phyloP scores from a whole-genome alignment of 148 eudicot species.

The Persicaria tinctoria region DNA sequence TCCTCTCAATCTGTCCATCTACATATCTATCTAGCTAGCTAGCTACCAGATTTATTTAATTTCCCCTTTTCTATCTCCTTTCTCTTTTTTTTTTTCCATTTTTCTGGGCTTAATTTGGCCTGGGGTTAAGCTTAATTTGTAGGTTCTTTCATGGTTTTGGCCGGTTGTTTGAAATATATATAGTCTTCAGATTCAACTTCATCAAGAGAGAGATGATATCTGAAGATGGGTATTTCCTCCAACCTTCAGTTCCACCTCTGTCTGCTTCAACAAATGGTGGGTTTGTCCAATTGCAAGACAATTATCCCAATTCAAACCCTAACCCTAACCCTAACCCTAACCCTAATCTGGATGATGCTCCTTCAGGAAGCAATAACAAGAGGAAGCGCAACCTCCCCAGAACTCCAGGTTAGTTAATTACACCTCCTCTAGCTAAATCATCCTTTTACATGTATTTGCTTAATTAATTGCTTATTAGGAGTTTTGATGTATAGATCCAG shows the following conservation, averaged over 20 bases:
- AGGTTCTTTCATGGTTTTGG: neutral
- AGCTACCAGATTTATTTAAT: neutral
- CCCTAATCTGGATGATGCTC: neutral
- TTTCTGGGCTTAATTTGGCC: neutral
- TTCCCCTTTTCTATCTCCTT: neutral
- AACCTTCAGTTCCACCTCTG: neutral
- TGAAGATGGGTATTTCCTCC: conserved; percentile 8
- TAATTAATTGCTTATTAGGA: neutral
- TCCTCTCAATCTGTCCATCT: neutral
- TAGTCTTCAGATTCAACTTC: neutral
- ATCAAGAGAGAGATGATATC: conserved; percentile 1
- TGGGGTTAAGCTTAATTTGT: neutral
- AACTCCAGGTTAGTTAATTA: conserved; percentile 35
- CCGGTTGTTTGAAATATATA: neutral
- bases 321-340: conserved; percentile 30
- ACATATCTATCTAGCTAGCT: neutral
- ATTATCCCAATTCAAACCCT: conserved; percentile 18
- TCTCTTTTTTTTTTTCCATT: neutral
- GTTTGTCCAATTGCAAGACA: neutral
- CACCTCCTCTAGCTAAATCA: neutral
- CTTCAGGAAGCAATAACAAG: conserved; percentile 22
- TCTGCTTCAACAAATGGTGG: neutral
- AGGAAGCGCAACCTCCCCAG: conserved; percentile 51
- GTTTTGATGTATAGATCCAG: conserved; percentile 30
- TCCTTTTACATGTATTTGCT: neutral